phyloP scores from a whole-genome alignment of 805 yeast species.

The Ogataea salicorniae region DNA sequence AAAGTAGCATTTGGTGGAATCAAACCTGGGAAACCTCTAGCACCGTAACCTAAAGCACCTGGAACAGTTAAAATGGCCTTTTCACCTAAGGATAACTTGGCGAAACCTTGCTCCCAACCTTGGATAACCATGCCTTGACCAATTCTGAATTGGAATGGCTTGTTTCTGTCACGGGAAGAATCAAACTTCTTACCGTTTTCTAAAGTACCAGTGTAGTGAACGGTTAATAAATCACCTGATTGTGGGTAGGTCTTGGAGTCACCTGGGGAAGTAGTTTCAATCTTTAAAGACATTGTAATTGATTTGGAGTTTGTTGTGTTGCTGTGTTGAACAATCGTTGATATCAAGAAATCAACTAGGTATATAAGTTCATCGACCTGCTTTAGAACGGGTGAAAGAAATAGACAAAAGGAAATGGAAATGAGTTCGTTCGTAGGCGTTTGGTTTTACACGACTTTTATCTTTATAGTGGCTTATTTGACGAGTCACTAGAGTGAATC shows the following conservation, averaged over 20 bases:
- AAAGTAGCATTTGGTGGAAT: constrained; percentile 96
- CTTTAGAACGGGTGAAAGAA: no score
- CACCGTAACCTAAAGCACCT: constrained; percentile 90
- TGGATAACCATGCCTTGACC: constrained; percentile 96
- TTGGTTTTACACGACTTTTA: no score
- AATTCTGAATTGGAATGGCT: constrained; percentile 89
- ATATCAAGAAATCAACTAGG: no score
- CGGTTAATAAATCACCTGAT: constrained; percentile 82
- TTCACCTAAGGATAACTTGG: constrained; percentile 88
- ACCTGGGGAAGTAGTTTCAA: constrained; percentile 41
- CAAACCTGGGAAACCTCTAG: constrained; percentile 92
- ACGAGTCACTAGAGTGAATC: no score
- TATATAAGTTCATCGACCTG: no score
- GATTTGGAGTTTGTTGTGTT: no score
- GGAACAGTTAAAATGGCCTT: constrained; percentile 90
- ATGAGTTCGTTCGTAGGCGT: no score
- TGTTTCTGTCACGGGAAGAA: constrained; percentile 90
- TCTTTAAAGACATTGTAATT: constrained; percentile 14
- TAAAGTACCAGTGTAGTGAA: constrained; percentile 93
- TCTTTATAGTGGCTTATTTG: no score
- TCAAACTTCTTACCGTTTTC: constrained; percentile 96
- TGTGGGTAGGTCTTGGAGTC: constrained; percentile 86
- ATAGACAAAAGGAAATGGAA: no score
- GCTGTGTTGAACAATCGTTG: no score
- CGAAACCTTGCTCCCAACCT: constrained; percentile 96